Evolutionary conservation across 1,284 basidiomycete species (phyloP).

Genomic region (Trichosporon faecale): DNA sequence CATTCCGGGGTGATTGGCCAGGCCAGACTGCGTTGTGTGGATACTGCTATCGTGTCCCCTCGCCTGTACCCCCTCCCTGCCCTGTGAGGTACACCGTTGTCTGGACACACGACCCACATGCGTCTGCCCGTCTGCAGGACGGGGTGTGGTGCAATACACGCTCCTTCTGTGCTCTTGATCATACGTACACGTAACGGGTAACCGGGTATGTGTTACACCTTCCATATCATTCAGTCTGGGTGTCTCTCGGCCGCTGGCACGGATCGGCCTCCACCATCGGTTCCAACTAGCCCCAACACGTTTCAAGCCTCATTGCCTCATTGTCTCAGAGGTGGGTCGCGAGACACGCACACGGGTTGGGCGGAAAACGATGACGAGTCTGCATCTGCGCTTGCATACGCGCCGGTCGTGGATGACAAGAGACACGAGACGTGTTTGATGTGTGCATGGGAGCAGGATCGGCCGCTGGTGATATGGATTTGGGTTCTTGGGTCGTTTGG

Average conservation of each 20-base stretch:
- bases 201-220: neutral
- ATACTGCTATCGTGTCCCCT: neutral
- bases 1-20: neutral
- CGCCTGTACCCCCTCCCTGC: neutral
- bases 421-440: neutral
- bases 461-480: slow-evolving; percentile 1
- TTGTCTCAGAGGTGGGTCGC: neutral
- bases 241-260: neutral
- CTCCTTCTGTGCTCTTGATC: neutral
- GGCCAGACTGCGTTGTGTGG: neutral
- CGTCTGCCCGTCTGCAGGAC: neutral
- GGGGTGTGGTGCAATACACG: neutral
- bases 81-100: neutral
- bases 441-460: slow-evolving; percentile 3
- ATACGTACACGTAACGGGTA: neutral
- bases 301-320: slow-evolving; percentile 10
- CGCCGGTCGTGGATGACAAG: neutral
- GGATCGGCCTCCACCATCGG: slow-evolving; percentile 9
- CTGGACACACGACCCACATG: slow-evolving; percentile 8
- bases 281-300: slow-evolving; percentile 8
- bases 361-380: neutral
- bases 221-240: neutral
- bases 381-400: neutral
- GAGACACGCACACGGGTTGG: neutral
- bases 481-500: slow-evolving; percentile 4